Evolutionary conservation across 2,329 filamentous ascomycete species (phyloP).

Genomic region (Westerdykella ornata): DNA sequence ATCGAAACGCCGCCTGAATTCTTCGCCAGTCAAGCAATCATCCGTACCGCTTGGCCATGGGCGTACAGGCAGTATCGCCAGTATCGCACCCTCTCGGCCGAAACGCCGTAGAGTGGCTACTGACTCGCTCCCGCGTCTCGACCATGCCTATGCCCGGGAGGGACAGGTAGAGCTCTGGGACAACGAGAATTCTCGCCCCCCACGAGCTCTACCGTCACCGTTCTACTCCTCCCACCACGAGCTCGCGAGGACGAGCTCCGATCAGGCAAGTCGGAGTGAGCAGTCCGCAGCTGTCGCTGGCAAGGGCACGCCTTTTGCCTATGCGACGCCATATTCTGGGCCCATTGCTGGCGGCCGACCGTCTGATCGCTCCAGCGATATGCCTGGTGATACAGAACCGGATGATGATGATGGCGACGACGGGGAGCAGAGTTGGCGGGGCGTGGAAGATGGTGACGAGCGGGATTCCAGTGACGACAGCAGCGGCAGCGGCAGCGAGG

Average conservation of each 20-base stretch:
- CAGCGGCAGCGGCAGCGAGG: constrained; percentile 7
- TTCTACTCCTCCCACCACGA: constrained; percentile 31
- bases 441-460: constrained; percentile 22
- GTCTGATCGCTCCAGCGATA: constrained; percentile 18
- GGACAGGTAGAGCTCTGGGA: constrained; percentile 26
- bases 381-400: constrained; percentile 29
- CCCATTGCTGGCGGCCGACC: constrained; percentile 26
- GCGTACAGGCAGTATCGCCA: constrained; percentile 49
- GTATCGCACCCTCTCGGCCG: constrained; percentile 24
- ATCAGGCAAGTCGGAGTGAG: constrained; percentile 42
- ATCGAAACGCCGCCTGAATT: constrained; percentile 27
- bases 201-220: constrained; percentile 41
- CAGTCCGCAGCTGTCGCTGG: constrained; percentile 22
- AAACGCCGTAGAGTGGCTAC: constrained; percentile 11
- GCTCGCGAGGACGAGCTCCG: constrained; percentile 26
- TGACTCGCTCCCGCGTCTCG: constrained; percentile 22
- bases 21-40: constrained; percentile 25
- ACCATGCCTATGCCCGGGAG: constrained; percentile 10
- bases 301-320: constrained; percentile 56
- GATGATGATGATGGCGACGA: constrained; percentile 29
- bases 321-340: constrained; percentile 64
- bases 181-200: constrained; percentile 39
- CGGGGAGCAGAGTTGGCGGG: constrained; percentile 27
- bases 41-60: constrained; percentile 24
- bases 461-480: not conserved